Evolutionary conservation across 495 filamentous ascomycete species (phyloP).

Genomic region (Talaromyces stipitatus): DNA sequence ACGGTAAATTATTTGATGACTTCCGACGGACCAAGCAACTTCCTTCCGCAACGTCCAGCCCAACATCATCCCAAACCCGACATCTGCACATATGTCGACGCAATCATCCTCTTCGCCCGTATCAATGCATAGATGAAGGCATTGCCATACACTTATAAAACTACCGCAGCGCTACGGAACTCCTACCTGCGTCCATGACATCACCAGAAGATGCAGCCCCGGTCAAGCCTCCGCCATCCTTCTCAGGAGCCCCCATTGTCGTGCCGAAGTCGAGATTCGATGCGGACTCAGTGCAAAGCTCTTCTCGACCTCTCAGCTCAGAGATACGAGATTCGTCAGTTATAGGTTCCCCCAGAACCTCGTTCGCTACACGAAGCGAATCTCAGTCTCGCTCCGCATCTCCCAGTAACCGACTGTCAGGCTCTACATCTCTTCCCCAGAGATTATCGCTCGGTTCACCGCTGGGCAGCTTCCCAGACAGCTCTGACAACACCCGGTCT

Average conservation of each 20-base stretch:
- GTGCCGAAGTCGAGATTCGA: slow-evolving; percentile 42
- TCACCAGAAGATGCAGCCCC: slow-evolving; percentile 54
- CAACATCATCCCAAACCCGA: neutral
- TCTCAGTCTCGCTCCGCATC: slow-evolving; percentile 52
- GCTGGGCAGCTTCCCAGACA: slow-evolving; percentile 38
- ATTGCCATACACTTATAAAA: neutral
- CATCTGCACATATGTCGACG: neutral
- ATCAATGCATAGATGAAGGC: slow-evolving; percentile 7
- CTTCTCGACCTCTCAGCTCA: slow-evolving; percentile 34
- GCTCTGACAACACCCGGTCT: slow-evolving; percentile 57
- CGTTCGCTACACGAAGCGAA: slow-evolving; percentile 30
- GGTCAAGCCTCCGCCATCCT: slow-evolving; percentile 52
- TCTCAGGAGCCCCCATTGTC: slow-evolving; percentile 42
- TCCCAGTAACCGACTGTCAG: slow-evolving; percentile 46
- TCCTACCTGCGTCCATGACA: slow-evolving; percentile 47
- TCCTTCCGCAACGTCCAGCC: neutral
- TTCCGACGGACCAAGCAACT: neutral
- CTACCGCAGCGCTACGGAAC: slow-evolving; percentile 2
- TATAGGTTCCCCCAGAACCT: slow-evolving; percentile 41
- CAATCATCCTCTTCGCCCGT: neutral
- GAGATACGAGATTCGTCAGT: slow-evolving; percentile 43
- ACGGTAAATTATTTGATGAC: neutral
- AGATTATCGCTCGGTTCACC: slow-evolving; percentile 50
- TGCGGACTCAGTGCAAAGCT: slow-evolving; percentile 28
- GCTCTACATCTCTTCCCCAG: slow-evolving; percentile 49